Base-by-base conservation (phyloP, 2,329 filamentous ascomycete species). In the Fusarium sp. region DNA sequence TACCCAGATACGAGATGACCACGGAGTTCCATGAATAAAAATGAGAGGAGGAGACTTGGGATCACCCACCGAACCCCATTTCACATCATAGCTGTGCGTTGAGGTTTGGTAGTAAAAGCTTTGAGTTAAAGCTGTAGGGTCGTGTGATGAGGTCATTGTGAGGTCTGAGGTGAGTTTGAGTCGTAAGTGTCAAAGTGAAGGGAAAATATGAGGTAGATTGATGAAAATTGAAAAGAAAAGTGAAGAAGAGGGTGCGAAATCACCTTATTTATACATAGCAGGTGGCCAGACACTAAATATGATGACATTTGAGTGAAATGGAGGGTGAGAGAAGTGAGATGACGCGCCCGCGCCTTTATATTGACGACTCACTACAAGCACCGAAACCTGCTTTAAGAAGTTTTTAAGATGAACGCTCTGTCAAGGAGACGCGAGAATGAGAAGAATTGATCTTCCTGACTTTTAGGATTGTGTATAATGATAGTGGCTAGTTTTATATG, bases 1-100 rank as follows among this genome's bases (percentile, higher is more conserved):
- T 0, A 66, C 52, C 83, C 84, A 87, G 14, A 86, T 79, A 1
- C 65, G 72, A 4, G 83, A 85, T 5, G 84, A 85, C 84, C 85
- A 87, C 0, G 85, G 85, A 0, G 85, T 87, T 59, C 85, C 85
- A 64, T 87, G 85, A 14, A 87, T 75, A 42, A 87, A 85, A 18
- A 87, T 73, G 1, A 85, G 62, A 1, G 83, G 82, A 24, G 79
- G 82, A 0, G 57, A 63, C 2, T 50, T 39, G 8, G 70, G n/a
- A 8, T 77, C 39, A 13, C 83, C 83, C 1, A 86, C 48, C 0
- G 79, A 79, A 3, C 73, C 79, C 80, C 80, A 84, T 66, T 71
- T 78, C 36, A 83, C 78, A 32, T 65, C 56, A 47, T 78, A 81
- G 18, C 59, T 68, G 28, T 81, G 78, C 8, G 78, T 79, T 10